Percentiles rank a stretch among this genome's conserved stretches.
Conservation (phyloP, 768 basidiomycete genomes). For the Amanita pseudoporphyria region DNA sequence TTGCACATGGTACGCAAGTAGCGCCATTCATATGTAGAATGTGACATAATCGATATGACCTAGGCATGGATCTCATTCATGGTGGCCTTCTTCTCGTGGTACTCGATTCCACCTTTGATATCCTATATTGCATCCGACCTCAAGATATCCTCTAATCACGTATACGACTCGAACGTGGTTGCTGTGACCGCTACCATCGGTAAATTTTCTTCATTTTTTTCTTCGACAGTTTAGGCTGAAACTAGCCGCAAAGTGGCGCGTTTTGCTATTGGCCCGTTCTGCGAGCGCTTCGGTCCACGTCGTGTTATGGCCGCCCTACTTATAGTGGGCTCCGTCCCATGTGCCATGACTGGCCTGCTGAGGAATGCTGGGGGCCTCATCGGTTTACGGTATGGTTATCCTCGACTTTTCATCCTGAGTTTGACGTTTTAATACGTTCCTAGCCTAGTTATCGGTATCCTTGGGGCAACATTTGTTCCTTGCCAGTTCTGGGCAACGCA, state of each 20-base stretch:
- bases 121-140: background rate
- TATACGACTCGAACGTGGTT: slow-evolving; percentile 3
- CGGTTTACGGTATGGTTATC: slow-evolving; percentile 13
- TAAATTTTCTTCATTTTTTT: background rate
- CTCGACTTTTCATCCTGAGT: background rate
- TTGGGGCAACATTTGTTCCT: slow-evolving; percentile 52
- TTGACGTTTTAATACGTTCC: slow-evolving; percentile 19
- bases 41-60: background rate
- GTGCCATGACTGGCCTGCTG: slow-evolving; percentile 46
- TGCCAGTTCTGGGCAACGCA: slow-evolving; percentile 53
- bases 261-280: slow-evolving; percentile 37
- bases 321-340: slow-evolving; percentile 46
- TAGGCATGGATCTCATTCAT: slow-evolving; percentile 4
- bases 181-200: slow-evolving; percentile 2
- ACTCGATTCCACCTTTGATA: slow-evolving; percentile 4
- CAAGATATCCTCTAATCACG: background rate
- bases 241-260: slow-evolving; percentile 27
- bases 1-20: background rate
- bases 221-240: background rate
- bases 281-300: slow-evolving; percentile 42
- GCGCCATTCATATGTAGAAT: no score
- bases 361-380: slow-evolving; percentile 17
- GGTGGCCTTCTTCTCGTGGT: slow-evolving; percentile 3
- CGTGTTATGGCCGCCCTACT: slow-evolving; percentile 46
- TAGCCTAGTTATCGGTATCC: slow-evolving; percentile 52